These are phyloP conservation scores for Dryas alaskensis DNA, from an alignment of 306 rosid genomes.

Conservation along the genomic window DNA sequence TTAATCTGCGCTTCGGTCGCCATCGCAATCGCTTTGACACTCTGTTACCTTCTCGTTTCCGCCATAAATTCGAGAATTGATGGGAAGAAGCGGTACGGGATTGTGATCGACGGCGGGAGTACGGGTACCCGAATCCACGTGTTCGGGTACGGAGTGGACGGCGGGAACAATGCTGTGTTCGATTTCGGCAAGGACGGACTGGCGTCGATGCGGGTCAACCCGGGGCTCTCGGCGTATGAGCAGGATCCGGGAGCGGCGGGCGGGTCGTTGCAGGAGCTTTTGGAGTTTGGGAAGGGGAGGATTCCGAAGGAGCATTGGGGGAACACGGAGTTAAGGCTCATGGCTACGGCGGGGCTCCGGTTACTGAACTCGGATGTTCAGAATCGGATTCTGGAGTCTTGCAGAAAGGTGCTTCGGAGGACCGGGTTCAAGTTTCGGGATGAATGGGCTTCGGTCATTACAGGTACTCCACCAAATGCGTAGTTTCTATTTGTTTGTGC, in stretches of 20 bases:
- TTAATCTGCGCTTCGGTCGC: slow-evolving; percentile 26
- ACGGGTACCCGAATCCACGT: slow-evolving; percentile 87
- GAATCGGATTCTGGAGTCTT: slow-evolving; percentile 59
- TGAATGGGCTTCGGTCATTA: slow-evolving; percentile 85
- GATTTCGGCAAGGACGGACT: slow-evolving; percentile 52
- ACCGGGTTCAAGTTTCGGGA: slow-evolving; percentile 75
- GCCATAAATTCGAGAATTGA: slow-evolving; percentile 4
- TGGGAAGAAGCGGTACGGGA: slow-evolving; percentile 42
- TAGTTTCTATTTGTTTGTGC: not conserved
- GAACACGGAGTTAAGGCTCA: slow-evolving; percentile 71
- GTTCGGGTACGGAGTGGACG: slow-evolving; percentile 37
- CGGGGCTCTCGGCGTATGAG: slow-evolving; percentile 72
- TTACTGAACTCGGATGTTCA: slow-evolving; percentile 48
- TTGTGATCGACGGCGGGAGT: slow-evolving; percentile 86
- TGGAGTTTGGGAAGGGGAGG: slow-evolving; percentile 62
- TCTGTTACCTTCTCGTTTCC: slow-evolving; percentile 33
- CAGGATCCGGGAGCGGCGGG: slow-evolving; percentile 62
- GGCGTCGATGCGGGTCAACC: slow-evolving; percentile 65
- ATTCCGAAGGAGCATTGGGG: slow-evolving; percentile 68
- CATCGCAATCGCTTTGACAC: slow-evolving; percentile 31
- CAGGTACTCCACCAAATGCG: slow-evolving; percentile 40
- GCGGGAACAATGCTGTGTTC: slow-evolving; percentile 28
- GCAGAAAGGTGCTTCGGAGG: slow-evolving; percentile 47
- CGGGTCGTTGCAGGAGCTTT: slow-evolving; percentile 48
- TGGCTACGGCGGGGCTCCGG: slow-evolving; percentile 97